Conservation (phyloP, 164 flowering plant genomes). For the Malania oleifera region DNA sequence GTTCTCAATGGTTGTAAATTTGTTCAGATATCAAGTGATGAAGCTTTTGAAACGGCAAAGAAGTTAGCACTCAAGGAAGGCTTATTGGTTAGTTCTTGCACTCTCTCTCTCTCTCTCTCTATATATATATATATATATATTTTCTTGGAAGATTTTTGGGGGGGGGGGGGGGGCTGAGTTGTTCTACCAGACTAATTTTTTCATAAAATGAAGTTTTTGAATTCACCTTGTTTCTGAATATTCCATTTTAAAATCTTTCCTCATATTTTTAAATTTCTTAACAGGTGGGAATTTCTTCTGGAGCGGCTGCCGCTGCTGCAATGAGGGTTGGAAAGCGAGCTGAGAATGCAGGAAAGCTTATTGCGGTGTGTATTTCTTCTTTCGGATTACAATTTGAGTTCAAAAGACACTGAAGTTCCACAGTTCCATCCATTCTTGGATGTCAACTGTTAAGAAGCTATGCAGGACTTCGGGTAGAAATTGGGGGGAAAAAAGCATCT, state of each 20-base stretch:
- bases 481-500: too few species aligned
- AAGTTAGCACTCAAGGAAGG: conserved; percentile 93
- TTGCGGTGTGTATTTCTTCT: conserved; percentile 48
- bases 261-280: not conserved
- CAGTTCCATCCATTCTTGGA: too few species aligned
- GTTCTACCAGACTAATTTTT: too few species aligned
- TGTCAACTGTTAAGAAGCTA: too few species aligned
- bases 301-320: conserved; percentile 91
- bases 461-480: too few species aligned
- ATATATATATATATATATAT: too few species aligned
- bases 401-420: too few species aligned
- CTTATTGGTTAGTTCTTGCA: conserved; percentile 69
- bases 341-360: conserved; percentile 92
- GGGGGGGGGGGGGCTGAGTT: too few species aligned
- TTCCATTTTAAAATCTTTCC: not conserved
- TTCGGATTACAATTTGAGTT: not conserved
- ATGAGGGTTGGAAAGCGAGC: conserved; percentile 74
- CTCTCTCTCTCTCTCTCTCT: too few species aligned
- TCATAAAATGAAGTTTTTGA: too few species aligned
- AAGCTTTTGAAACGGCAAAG: conserved; percentile 87
- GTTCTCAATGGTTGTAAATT: conserved; percentile 9
- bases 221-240: too few species aligned
- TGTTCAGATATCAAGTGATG: conserved; percentile 84
- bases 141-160: too few species aligned
- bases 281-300: conserved; percentile 96